A percentile compares a stretch with the other conserved stretches of the same genome.
These are phyloP conservation scores for Astrothelium subdiscretum DNA, from an alignment of 495 filamentous ascomycete genomes.

Conservation along the genomic window DNA sequence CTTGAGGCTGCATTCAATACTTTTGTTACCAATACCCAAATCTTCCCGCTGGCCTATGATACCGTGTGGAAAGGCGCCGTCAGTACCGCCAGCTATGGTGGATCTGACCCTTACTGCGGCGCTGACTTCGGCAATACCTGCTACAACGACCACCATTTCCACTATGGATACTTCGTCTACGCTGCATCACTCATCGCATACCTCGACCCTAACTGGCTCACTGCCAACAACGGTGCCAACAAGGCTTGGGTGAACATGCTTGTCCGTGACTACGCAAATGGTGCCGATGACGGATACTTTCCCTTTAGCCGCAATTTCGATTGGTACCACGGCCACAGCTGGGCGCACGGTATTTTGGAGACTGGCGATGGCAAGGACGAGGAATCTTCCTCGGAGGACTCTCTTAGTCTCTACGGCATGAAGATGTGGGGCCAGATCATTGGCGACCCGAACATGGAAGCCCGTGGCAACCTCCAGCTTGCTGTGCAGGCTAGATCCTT, in stretches of 20 bases:
- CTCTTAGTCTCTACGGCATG: slow-evolving; percentile 67
- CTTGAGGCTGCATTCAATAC: slow-evolving; percentile 67
- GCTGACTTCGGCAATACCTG: slow-evolving; percentile 69
- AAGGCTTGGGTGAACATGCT: slow-evolving; percentile 66
- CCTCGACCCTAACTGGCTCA: slow-evolving; percentile 67
- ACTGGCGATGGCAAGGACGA: slow-evolving; percentile 86
- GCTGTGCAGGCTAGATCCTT: slow-evolving; percentile 59
- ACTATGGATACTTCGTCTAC: slow-evolving; percentile 82
- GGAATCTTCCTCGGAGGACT: slow-evolving; percentile 85
- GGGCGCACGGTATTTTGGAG: slow-evolving; percentile 91
- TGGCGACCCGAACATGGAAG: slow-evolving; percentile 70
- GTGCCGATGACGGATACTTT: slow-evolving; percentile 58
- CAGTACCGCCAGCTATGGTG: slow-evolving; percentile 60
- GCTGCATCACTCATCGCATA: slow-evolving; percentile 74
- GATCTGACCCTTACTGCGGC: background rate
- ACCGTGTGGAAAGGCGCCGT: slow-evolving; percentile 71
- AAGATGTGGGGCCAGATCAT: slow-evolving; percentile 86
- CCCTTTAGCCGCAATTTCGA: slow-evolving; percentile 82
- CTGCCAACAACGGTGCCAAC: slow-evolving; percentile 37
- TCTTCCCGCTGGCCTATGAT: slow-evolving; percentile 59
- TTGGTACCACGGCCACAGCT: slow-evolving; percentile 92
- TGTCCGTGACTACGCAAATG: slow-evolving; percentile 53
- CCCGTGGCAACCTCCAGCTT: slow-evolving; percentile 76
- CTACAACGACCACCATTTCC: slow-evolving; percentile 98
- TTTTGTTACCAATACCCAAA: slow-evolving; percentile 67